Evolutionary conservation across 1,284 basidiomycete species (phyloP), one percentile per base, ranked within the genome.

Genomic region (Irpex lacteus): DNA sequence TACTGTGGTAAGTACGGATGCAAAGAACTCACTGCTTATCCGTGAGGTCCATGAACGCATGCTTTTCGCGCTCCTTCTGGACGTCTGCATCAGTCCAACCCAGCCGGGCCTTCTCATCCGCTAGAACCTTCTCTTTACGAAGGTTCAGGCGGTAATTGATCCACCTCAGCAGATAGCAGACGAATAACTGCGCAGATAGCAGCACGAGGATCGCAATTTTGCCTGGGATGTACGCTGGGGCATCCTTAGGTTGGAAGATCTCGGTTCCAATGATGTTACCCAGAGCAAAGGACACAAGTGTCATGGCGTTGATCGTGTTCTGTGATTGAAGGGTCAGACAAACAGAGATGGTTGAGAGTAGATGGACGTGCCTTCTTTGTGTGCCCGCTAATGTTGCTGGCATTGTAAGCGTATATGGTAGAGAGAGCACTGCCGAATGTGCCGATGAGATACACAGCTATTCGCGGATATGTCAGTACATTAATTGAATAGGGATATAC

Each of bases 321-420:
- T 74, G 59, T 19, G 9, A 19, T 44, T 15, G 19, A 9, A 37
- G 44, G 21, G 57, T 60, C 6, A 54, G 34, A 19, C 52, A 5
- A 26, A 21, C 13, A 34, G 36, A 15, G 32, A 32, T 7, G 11
- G 60, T 34, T 55, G 50, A 19, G 52, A 62, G 19, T 11, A 26
- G 13, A 26, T 26, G 26, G 26, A 26, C 64, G 66, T 34, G 77
- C 79, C 77, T 90, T 90, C 78, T 90, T 90, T 1, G 87, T 90
- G 61, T 87, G 84, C 2, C 88, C 88, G 52, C 82, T 82, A 0
- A 84, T 88, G 70, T 90, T 89, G 58, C 83, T 85, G 0, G 86
- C 86, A 62, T 88, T 88, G 69, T 87, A 90, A 0, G 86, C 85
- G 67, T 88, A 90, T 18, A 90, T 79, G 0, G 83, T 82, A 0